These are phyloP conservation scores for Paspalum notatum DNA, from an alignment of 176 grass and related monocot species.

Conservation along the genomic window DNA sequence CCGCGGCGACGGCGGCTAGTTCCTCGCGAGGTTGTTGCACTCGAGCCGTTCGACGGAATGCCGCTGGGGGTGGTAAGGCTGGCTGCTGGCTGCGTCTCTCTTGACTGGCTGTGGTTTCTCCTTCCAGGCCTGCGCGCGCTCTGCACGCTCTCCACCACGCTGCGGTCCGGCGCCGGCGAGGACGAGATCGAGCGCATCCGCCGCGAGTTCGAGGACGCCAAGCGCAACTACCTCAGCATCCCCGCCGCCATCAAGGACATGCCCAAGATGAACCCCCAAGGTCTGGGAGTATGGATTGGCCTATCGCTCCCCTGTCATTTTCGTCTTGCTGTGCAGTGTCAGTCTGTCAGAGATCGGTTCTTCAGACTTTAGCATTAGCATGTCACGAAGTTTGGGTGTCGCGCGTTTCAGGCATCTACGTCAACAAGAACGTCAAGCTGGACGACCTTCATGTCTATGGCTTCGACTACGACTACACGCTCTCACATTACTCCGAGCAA, in stretches of 20 bases:
- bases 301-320: neutral
- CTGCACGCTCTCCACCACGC: slow-evolving; percentile 54
- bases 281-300: neutral
- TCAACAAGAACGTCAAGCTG: slow-evolving; percentile 88
- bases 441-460: slow-evolving; percentile 91
- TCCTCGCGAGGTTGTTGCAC: slow-evolving; percentile 18
- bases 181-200: slow-evolving; percentile 89
- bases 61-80: neutral
- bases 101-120: neutral
- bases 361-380: neutral
- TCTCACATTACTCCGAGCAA: slow-evolving; percentile 84
- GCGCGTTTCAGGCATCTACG: slow-evolving; percentile 69
- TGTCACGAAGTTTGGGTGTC: neutral
- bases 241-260: slow-evolving; percentile 78
- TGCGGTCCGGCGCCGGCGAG: slow-evolving; percentile 50
- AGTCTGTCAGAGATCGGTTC: neutral
- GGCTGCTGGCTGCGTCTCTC: neutral
- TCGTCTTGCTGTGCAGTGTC: neutral
- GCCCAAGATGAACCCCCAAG: slow-evolving; percentile 89
- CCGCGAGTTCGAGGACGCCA: slow-evolving; percentile 78
- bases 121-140: slow-evolving; percentile 14
- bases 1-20: neutral
- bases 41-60: slow-evolving; percentile 49
- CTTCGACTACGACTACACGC: slow-evolving; percentile 97
- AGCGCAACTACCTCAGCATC: slow-evolving; percentile 87